Evolutionary conservation across 2,329 filamentous ascomycete species (phyloP).

Genomic region (Zopfia rhizophila): DNA sequence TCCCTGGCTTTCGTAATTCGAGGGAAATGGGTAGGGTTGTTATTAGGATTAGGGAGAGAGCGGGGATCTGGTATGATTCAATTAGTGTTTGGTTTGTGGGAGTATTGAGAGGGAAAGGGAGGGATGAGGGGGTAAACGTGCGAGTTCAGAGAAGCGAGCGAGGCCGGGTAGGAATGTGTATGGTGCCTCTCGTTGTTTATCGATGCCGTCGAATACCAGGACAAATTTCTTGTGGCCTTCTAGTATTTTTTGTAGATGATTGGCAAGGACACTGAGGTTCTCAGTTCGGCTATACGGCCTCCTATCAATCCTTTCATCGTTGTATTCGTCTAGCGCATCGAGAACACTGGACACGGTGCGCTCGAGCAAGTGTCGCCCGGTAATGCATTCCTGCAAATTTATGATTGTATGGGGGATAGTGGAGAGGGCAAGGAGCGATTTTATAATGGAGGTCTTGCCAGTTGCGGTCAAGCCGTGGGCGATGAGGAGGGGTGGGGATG

Average conservation of each 20-base stretch:
- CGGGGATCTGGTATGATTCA: conserved; percentile 84
- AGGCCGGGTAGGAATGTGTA: conserved; percentile 83
- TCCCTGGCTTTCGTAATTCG: conserved; percentile 74
- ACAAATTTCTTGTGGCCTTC: conserved; percentile 72
- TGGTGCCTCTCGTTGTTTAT: conserved; percentile 82
- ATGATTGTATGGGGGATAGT: conserved; percentile 69
- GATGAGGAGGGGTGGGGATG: conserved; percentile 78
- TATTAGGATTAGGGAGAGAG: conserved; percentile 80
- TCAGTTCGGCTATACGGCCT: conserved; percentile 75
- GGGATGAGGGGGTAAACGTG: conserved; percentile 55
- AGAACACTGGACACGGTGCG: conserved; percentile 68
- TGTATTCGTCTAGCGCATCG: conserved; percentile 50
- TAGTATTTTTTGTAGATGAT: conserved; percentile 75
- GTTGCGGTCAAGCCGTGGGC: conserved; percentile 87
- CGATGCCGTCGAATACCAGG: conserved; percentile 87
- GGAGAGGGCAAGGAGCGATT: conserved; percentile 67
- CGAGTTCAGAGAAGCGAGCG: conserved; percentile 81
- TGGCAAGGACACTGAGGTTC: conserved; percentile 78
- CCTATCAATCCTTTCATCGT: conserved; percentile 51
- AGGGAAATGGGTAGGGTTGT: conserved; percentile 76
- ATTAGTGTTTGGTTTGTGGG: not conserved
- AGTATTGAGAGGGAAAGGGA: conserved; percentile 5
- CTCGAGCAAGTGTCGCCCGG: conserved; percentile 80
- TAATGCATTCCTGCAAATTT: conserved; percentile 80
- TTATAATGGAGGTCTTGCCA: conserved; percentile 80